phyloP scores from a whole-genome alignment of 1,284 basidiomycete species.

The Cystobasidium pallidum region DNA sequence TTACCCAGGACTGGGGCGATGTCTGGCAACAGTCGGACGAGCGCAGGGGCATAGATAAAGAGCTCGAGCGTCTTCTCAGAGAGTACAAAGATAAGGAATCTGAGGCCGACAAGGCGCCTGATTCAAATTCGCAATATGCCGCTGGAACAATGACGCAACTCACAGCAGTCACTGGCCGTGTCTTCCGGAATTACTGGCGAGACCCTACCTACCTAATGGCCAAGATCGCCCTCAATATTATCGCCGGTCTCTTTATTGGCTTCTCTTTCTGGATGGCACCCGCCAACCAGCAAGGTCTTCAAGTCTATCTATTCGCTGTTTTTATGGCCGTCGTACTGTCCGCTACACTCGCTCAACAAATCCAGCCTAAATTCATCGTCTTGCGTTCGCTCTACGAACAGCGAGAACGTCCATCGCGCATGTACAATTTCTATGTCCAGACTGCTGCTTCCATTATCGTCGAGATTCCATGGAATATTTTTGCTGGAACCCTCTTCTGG shows the following conservation, averaged over 20 bases:
- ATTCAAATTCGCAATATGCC: constrained; percentile 52
- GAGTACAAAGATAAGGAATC: constrained; percentile 46
- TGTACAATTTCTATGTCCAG: constrained; percentile 79
- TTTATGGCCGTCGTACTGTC: constrained; percentile 61
- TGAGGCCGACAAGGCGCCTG: constrained; percentile 51
- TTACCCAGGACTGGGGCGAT: constrained; percentile 36
- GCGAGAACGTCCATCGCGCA: constrained; percentile 72
- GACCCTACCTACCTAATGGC: constrained; percentile 54
- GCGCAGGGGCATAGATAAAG: neutral
- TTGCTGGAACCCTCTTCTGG: constrained; percentile 54
- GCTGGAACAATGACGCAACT: constrained; percentile 49
- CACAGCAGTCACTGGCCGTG: constrained; percentile 47
- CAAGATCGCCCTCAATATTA: constrained; percentile 63
- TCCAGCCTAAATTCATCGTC: constrained; percentile 59
- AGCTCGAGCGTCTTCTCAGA: constrained; percentile 21
- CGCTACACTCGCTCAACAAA: constrained; percentile 57
- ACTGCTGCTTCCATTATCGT: constrained; percentile 57
- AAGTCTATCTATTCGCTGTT: constrained; percentile 67
- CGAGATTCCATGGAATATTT: constrained; percentile 54
- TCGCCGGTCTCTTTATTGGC: constrained; percentile 65
- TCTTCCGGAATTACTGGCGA: constrained; percentile 55
- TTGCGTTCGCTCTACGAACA: constrained; percentile 69
- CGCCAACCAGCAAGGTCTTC: constrained; percentile 64
- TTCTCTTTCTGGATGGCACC: constrained; percentile 65
- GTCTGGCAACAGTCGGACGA: constrained; percentile 26